Conservation (phyloP, 176 grass and related monocot species). For the Carex cristatella region DNA sequence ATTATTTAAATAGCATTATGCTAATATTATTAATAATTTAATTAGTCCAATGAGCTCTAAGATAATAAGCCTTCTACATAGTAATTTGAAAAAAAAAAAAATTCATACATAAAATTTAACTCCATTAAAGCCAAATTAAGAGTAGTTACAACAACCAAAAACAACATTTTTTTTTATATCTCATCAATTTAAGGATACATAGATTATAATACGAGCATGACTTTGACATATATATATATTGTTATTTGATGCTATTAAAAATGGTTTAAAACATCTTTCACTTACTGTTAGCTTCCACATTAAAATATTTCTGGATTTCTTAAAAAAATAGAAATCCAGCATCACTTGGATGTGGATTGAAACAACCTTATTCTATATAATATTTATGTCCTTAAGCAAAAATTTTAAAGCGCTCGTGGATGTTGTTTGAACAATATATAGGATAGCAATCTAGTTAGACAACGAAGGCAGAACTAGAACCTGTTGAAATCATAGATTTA, state of each 20-base stretch:
- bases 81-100: no score
- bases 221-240: slow-evolving; percentile 1
- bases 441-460: no score
- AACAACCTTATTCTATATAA: background rate
- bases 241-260: background rate
- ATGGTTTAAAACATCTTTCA: slow-evolving; percentile 11
- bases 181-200: background rate
- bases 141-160: no score
- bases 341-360: slow-evolving; percentile 13
- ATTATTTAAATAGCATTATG: no score
- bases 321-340: background rate
- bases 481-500: no score
- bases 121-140: no score
- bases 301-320: background rate
- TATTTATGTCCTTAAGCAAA: background rate
- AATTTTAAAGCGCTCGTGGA: background rate
- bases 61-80: no score
- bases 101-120: no score
- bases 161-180: background rate
- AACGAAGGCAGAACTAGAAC: no score
- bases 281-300: background rate
- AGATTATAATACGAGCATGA: background rate
- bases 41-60: no score
- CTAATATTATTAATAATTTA: no score
- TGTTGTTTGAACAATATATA: background rate